Base-by-base conservation (phyloP, 2,329 filamentous ascomycete species). In the Rhinocladiella similis region DNA sequence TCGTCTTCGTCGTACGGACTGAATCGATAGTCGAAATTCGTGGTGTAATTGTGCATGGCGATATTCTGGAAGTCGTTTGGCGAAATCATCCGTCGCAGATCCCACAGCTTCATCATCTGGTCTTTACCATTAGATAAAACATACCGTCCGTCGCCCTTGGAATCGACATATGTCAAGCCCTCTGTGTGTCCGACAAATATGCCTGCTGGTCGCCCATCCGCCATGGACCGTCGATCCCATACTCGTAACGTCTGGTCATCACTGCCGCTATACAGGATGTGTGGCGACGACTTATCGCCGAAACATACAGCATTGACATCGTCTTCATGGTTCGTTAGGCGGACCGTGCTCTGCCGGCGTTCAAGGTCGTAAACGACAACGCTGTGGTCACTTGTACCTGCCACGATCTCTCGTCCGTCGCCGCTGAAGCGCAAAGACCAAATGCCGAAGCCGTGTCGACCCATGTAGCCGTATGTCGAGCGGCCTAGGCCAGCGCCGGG, bases 231-330 rank as follows among this genome's bases (percentile, higher is more conserved):
- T 47, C 93, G 84, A 69, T 99, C 94, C 94, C 94, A 99, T 1
- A 99, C 91, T 68, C 96, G 96, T 66, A 97, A 83, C 0, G 91
- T 95, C 1, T 89, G 87, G 69, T 99, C 94, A 68, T 99, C 94
- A 0, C 91, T 96, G 18, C 94, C 94, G 0, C 92, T 97, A 74
- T 97, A 97, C 2, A 99, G 80, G 59, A 97, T 93, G 69, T 99
- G 92, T 1, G 94, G 93, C 0, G 90, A 95, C 27, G 83, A 83
- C 59, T 86, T 86, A 72, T 97, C 92, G 1, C 91, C 94, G 67
- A 96, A 97, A 72, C 92, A 97, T 1, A 99, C 94, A 3, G 94
- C 94, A 66, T 97, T 99, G 53, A 97, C 93, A 70, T 99, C 91
- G 65, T 95, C 85, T 3, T 84, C 77, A 68, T 99, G 94, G 0